phyloP scores from a whole-genome alignment of 2,329 filamentous ascomycete species.

The Graphilbum ipis-grandicollis region DNA sequence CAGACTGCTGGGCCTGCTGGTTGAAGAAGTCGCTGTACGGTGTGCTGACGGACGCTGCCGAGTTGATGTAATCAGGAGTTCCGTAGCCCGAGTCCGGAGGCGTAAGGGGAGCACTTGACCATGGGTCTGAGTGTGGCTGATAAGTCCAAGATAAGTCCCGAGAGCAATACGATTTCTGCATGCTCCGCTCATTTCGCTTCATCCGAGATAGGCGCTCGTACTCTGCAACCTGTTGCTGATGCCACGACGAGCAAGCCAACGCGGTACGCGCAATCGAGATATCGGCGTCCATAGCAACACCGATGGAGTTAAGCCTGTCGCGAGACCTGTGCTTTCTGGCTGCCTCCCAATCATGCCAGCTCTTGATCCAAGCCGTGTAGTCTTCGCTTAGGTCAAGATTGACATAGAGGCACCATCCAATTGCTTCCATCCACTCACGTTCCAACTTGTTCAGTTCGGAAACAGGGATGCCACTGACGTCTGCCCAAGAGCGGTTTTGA shows the following conservation, averaged over 20 bases:
- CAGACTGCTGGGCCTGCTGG: constrained; percentile 21
- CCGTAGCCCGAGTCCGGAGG: constrained; percentile 45
- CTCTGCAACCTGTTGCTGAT: constrained; percentile 37
- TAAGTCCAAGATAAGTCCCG: constrained; percentile 27
- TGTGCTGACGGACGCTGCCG: constrained; percentile 34
- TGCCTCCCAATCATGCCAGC: constrained; percentile 39
- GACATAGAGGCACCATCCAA: constrained; percentile 73
- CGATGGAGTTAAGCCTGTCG: constrained; percentile 29
- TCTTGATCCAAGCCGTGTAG: constrained; percentile 44
- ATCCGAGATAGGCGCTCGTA: constrained; percentile 26
- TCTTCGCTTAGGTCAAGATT: constrained; percentile 64
- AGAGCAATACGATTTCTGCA: constrained; percentile 20
- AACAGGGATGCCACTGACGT: constrained; percentile 80
- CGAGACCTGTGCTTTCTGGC: constrained; percentile 37
- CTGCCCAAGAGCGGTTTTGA: constrained; percentile 91
- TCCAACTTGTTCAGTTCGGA: constrained; percentile 72
- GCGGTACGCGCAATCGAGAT: constrained; percentile 16
- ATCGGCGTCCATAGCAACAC: constrained; percentile 24
- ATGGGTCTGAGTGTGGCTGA: constrained; percentile 17
- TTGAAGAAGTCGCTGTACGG: constrained; percentile 42
- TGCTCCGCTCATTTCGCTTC: constrained; percentile 19
- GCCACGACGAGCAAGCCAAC: constrained; percentile 24
- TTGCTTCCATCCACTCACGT: constrained; percentile 70
- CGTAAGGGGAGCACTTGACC: constrained; percentile 30
- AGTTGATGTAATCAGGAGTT: constrained; percentile 40